These are phyloP conservation scores for Aquanectria penicillioides DNA, from an alignment of 2,329 filamentous ascomycete genomes.

Conservation along the genomic window DNA sequence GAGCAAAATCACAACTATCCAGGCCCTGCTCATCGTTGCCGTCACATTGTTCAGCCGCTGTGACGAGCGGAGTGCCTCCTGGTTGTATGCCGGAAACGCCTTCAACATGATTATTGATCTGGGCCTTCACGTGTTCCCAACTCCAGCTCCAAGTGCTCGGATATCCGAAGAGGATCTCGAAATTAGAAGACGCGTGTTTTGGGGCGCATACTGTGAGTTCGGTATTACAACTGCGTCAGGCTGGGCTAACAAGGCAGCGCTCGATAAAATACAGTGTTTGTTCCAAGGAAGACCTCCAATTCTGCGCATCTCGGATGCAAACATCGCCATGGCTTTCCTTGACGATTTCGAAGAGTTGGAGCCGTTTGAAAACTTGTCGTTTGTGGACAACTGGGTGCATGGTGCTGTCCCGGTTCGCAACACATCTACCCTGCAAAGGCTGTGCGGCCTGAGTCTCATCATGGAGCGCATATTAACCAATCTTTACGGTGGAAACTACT, in stretches of 20 bases:
- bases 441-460: conserved; percentile 57
- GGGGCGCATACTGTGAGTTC: conserved; percentile 38
- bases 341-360: conserved; percentile 65
- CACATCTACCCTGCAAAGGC: conserved; percentile 53
- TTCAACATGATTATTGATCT: conserved; percentile 54
- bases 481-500: background rate
- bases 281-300: conserved; percentile 63
- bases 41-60: conserved; percentile 60
- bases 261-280: conserved; percentile 63
- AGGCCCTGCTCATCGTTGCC: conserved; percentile 62
- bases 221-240: background rate
- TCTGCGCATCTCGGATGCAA: conserved; percentile 56
- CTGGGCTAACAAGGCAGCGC: too few relatives aligned
- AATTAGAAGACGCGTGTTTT: conserved; percentile 35
- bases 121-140: conserved; percentile 51
- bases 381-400: conserved; percentile 14
- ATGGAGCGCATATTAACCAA: conserved; percentile 13
- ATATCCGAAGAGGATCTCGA: conserved; percentile 24
- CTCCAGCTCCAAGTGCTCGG: background rate
- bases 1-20: conserved; percentile 64
- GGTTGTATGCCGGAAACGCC: conserved; percentile 63
- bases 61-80: conserved; percentile 62
- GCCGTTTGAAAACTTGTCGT: conserved; percentile 53
- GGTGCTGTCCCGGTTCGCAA: conserved; percentile 48
- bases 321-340: conserved; percentile 58